Percentiles rank a stretch among this genome's conserved stretches.
These are phyloP conservation scores for Saturnispora ahearnii DNA, from an alignment of 805 yeast species.

Conservation along the genomic window DNA sequence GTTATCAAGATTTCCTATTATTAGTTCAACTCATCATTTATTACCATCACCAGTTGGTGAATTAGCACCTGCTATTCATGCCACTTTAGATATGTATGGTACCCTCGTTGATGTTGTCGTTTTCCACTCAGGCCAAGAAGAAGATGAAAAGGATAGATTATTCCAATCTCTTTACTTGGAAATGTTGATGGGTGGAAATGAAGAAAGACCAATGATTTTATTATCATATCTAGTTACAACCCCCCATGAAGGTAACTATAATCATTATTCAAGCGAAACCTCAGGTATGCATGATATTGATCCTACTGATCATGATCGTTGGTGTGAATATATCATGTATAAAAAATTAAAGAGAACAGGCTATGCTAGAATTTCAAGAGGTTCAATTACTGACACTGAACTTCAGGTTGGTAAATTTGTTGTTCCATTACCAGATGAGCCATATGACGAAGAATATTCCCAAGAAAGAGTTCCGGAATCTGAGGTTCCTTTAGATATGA, in stretches of 20 bases:
- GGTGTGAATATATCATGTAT: slow-evolving; percentile 96
- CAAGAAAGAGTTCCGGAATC: slow-evolving; percentile 44
- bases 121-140: slow-evolving; percentile 97
- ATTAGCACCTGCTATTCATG: slow-evolving; percentile 96
- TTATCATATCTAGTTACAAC: slow-evolving; percentile 85
- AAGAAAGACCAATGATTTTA: slow-evolving; percentile 66
- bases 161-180: slow-evolving; percentile 72
- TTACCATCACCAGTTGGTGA: slow-evolving; percentile 97
- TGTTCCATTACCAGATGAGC: slow-evolving; percentile 29
- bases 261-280: slow-evolving; percentile 75
- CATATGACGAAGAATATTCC: slow-evolving; percentile 20
- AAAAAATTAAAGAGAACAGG: slow-evolving; percentile 81
- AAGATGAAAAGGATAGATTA: slow-evolving; percentile 88
- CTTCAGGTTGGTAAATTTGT: slow-evolving; percentile 91
- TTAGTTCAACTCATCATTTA: slow-evolving; percentile 82
- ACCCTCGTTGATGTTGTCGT: slow-evolving; percentile 84
- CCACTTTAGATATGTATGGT: slow-evolving; percentile 88
- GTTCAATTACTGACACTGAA: slow-evolving; percentile 94
- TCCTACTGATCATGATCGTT: slow-evolving; percentile 88
- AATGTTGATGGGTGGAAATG: slow-evolving; percentile 71
- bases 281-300: slow-evolving; percentile 93
- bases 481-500: slow-evolving; percentile 48
- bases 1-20: slow-evolving; percentile 87
- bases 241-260: slow-evolving; percentile 84
- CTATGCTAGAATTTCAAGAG: slow-evolving; percentile 88